Percentiles rank a stretch among this genome's conserved stretches.
Conservation (phyloP, 306 rosid genomes). For the Inga leiocalycina region DNA sequence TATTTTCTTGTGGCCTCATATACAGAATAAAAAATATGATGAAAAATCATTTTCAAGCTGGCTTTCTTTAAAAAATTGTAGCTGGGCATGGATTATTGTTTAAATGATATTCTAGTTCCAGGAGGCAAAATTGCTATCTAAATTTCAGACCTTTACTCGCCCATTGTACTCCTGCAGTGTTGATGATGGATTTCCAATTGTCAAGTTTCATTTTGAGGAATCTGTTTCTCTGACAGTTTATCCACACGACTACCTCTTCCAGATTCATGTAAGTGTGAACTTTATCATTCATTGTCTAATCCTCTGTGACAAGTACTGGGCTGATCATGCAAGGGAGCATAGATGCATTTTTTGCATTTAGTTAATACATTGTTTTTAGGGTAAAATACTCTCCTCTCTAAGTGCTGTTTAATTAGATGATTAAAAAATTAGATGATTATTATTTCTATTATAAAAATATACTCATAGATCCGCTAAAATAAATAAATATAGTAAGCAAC, state of each 20-base stretch:
- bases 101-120: slow-evolving; percentile 23
- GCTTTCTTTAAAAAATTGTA: slow-evolving; percentile 16
- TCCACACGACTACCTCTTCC: slow-evolving; percentile 83
- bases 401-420: background rate
- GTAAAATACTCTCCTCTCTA: background rate
- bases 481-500: background rate
- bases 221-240: slow-evolving; percentile 60
- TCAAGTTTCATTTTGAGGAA: slow-evolving; percentile 61
- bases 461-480: background rate
- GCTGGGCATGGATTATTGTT: slow-evolving; percentile 20
- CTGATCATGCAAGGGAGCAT: background rate
- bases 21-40: background rate
- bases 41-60: slow-evolving; percentile 19
- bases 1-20: slow-evolving; percentile 25
- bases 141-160: slow-evolving; percentile 32
- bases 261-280: slow-evolving; percentile 38
- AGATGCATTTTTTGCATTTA: background rate
- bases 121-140: slow-evolving; percentile 31
- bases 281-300: slow-evolving; percentile 13
- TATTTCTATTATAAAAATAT: background rate
- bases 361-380: background rate
- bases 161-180: slow-evolving; percentile 58
- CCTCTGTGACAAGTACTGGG: background rate
- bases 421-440: background rate
- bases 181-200: slow-evolving; percentile 74